Evolutionary conservation across 2,329 filamentous ascomycete species (phyloP).

Genomic region (Paracorniculantispora psalliotae): DNA sequence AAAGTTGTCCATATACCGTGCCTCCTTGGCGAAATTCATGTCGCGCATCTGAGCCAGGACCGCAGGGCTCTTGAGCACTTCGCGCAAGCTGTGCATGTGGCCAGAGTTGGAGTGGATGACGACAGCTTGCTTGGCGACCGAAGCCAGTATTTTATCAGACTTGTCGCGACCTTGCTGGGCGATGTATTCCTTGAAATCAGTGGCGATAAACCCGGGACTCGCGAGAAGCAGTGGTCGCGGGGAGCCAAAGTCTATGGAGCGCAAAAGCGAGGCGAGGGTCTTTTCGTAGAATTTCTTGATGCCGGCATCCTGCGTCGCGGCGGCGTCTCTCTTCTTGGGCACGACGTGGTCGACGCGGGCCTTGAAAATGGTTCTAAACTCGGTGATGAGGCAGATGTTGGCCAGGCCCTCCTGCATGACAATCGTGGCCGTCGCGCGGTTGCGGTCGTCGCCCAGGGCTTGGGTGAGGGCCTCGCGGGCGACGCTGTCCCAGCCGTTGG

Average conservation of each 20-base stretch:
- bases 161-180: slow-evolving; percentile 53
- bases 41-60: slow-evolving; percentile 74
- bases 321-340: slow-evolving; percentile 61
- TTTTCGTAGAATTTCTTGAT: slow-evolving; percentile 72
- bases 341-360: slow-evolving; percentile 57
- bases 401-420: slow-evolving; percentile 88
- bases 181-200: slow-evolving; percentile 72
- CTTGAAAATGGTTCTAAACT: slow-evolving; percentile 72
- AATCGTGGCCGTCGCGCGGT: slow-evolving; percentile 80
- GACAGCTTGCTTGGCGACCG: slow-evolving; percentile 56
- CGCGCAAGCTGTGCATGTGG: slow-evolving; percentile 80
- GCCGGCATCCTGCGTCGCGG: slow-evolving; percentile 63
- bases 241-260: slow-evolving; percentile 69
- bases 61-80: slow-evolving; percentile 77
- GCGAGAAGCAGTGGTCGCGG: slow-evolving; percentile 75
- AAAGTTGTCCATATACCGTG: slow-evolving; percentile 78
- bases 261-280: slow-evolving; percentile 67
- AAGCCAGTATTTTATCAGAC: slow-evolving; percentile 64
- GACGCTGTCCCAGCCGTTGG: slow-evolving; percentile 82
- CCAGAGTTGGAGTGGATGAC: slow-evolving; percentile 82
- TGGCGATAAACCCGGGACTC: slow-evolving; percentile 81
- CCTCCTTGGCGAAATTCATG: slow-evolving; percentile 83
- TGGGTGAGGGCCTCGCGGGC: slow-evolving; percentile 73
- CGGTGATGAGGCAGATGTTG: slow-evolving; percentile 77
- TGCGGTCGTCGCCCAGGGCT: slow-evolving; percentile 70